Percentiles rank a stretch among this genome's conserved stretches.
These are phyloP conservation scores for Arachnomyces sp. DNA, from an alignment of 2,329 filamentous ascomycete genomes.

Conservation along the genomic window DNA sequence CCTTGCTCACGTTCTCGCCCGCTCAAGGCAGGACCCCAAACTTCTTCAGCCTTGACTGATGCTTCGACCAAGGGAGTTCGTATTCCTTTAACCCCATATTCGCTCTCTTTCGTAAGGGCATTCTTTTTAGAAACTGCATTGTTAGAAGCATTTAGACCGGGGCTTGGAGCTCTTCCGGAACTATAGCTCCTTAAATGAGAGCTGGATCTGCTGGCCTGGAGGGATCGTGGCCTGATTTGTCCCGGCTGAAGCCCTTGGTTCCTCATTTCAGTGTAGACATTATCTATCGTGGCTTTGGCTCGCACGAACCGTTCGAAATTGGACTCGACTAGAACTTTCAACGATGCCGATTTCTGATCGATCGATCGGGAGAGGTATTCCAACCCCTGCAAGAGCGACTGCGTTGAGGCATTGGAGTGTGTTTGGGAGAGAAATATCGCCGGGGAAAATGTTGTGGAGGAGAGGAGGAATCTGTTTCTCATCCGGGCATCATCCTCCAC, in stretches of 20 bases:
- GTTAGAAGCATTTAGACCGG: slow-evolving; percentile 28
- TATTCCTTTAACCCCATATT: slow-evolving; percentile 82
- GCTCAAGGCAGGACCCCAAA: slow-evolving; percentile 90
- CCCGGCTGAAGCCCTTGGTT: slow-evolving; percentile 55
- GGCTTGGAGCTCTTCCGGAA: slow-evolving; percentile 31
- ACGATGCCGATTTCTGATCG: slow-evolving; percentile 92
- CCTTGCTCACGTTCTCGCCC: slow-evolving; percentile 86
- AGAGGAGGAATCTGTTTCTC: slow-evolving; percentile 87
- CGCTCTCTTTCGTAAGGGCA: slow-evolving; percentile 83
- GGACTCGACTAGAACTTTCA: slow-evolving; percentile 92
- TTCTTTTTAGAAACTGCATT: slow-evolving; percentile 68
- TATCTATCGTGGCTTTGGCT: slow-evolving; percentile 95
- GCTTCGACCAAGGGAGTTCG: slow-evolving; percentile 82
- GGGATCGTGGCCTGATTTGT: slow-evolving; percentile 13
- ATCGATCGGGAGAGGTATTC: slow-evolving; percentile 85
- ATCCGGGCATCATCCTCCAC: slow-evolving; percentile 77
- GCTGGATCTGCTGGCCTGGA: slow-evolving; percentile 27
- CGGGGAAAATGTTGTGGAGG: slow-evolving; percentile 91
- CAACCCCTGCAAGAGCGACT: slow-evolving; percentile 70
- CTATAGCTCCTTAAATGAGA: slow-evolving; percentile 55
- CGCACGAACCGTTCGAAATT: slow-evolving; percentile 98
- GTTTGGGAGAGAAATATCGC: slow-evolving; percentile 86
- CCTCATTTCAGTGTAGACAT: slow-evolving; percentile 95
- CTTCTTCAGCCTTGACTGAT: slow-evolving; percentile 88
- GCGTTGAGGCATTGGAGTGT: slow-evolving; percentile 77